phyloP scores from a whole-genome alignment of 768 basidiomycete genomes.

The Fomitopsis pulvina region DNA sequence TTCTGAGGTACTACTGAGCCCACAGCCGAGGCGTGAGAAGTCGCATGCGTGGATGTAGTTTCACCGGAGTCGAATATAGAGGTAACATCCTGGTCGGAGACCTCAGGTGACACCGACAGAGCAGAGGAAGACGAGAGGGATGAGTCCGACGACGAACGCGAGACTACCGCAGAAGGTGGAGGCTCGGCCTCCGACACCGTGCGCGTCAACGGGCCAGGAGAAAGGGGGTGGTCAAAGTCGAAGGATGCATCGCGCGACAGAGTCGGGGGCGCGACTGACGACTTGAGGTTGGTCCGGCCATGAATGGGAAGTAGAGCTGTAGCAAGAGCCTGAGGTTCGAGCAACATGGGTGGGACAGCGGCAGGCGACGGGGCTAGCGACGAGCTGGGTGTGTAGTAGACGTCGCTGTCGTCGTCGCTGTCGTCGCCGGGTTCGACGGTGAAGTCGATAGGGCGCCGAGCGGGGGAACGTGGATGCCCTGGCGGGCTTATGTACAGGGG shows the following conservation, averaged over 20 bases:
- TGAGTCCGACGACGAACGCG: constrained; percentile 30
- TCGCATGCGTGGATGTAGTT: constrained; percentile 29
- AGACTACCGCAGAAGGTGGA: constrained; percentile 19
- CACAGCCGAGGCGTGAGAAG: constrained; percentile 12
- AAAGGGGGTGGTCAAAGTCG: not conserved
- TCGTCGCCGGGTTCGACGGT: constrained; percentile 9
- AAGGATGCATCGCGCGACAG: not conserved
- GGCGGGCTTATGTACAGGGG: not conserved
- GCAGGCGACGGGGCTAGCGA: constrained; percentile 39
- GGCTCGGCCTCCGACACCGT: constrained; percentile 13
- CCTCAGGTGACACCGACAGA: constrained; percentile 7
- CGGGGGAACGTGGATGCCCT: not conserved
- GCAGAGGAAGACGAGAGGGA: constrained; percentile 27
- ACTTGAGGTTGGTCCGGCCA: constrained; percentile 18
- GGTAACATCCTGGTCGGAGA: constrained; percentile 14
- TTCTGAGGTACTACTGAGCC: constrained; percentile 15
- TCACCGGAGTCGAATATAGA: constrained; percentile 36
- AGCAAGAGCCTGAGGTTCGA: constrained; percentile 23
- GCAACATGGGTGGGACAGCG: constrained; percentile 24
- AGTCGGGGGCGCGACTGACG: constrained; percentile 19
- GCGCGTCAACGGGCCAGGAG: constrained; percentile 21
- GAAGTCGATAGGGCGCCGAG: constrained; percentile 4
- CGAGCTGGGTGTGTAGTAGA: constrained; percentile 54
- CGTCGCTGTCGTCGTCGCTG: constrained; percentile 36
- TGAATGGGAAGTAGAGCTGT: constrained; percentile 20